A percentile compares a stretch with the other conserved stretches of the same genome.
Conservation (phyloP, 345 rosid species). For the Eutrema yunnanense region DNA sequence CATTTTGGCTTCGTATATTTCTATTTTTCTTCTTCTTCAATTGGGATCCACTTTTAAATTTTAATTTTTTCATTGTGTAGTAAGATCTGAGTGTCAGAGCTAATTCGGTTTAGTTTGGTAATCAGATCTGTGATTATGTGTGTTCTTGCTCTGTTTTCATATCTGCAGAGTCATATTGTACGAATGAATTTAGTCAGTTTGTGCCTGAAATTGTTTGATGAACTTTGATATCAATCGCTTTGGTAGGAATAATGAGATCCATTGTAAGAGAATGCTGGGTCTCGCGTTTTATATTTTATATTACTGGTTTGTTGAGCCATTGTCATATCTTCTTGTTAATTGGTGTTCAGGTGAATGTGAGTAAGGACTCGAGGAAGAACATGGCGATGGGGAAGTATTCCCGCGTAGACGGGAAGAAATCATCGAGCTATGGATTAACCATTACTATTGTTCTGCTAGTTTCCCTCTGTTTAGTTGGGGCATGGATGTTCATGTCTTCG, state of each 20-base stretch:
- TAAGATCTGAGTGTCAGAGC: constrained; percentile 16
- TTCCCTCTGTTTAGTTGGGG: constrained; percentile 63
- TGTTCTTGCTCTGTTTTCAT: background rate
- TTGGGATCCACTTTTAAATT: background rate
- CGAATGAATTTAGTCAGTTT: background rate
- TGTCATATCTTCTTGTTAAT: background rate
- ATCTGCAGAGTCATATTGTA: background rate
- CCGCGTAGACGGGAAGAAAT: constrained; percentile 59
- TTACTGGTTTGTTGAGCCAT: background rate
- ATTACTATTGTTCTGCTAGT: constrained; percentile 44
- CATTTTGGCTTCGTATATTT: background rate
- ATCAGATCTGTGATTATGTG: background rate
- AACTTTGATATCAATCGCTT: background rate
- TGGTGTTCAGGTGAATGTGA: constrained; percentile 19
- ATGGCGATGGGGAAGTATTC: constrained; percentile 70
- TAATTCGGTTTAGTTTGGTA: background rate
- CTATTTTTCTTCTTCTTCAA: background rate
- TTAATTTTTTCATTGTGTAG: background rate
- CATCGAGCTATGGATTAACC: constrained; percentile 58
- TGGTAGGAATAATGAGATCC: constrained; percentile 1
- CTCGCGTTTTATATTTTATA: background rate
- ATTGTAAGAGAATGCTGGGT: background rate
- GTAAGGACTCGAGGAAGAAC: background rate
- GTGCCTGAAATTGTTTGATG: background rate
- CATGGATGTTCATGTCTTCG: constrained; percentile 78